A percentile compares a stretch with the other conserved stretches of the same genome.
Conservation (phyloP, 495 filamentous ascomycete species). For the Penicillium verhagenii region DNA sequence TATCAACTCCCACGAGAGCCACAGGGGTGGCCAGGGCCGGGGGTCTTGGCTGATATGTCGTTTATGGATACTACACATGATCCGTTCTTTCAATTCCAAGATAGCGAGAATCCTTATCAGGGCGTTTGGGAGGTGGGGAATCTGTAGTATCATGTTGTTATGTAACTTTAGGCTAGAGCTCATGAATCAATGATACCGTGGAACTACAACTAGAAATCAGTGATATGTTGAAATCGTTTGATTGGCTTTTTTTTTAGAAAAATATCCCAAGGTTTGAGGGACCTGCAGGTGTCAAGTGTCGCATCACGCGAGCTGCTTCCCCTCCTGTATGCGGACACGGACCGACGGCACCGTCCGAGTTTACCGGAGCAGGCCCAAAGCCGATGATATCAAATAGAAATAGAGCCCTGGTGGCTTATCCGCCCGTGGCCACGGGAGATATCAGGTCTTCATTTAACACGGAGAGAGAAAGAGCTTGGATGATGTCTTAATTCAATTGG, state of each 20-base stretch:
- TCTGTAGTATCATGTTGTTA: slow-evolving; percentile 12
- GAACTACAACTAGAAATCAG: no score
- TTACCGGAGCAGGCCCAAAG: neutral
- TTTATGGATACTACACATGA: slow-evolving; percentile 29
- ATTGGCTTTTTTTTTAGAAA: no score
- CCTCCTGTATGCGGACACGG: neutral
- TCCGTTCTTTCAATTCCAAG: slow-evolving; percentile 31
- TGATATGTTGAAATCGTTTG: neutral
- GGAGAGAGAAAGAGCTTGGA: no score
- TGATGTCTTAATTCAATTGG: no score
- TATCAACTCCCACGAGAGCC: slow-evolving; percentile 10
- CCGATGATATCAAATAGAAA: neutral
- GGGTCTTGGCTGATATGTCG: slow-evolving; percentile 31
- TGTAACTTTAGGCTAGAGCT: no score
- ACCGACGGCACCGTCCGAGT: neutral
- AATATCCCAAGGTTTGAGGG: no score
- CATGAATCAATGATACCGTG: no score
- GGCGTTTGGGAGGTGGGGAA: slow-evolving; percentile 31
- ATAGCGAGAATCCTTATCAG: slow-evolving; percentile 25
- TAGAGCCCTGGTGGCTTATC: no score
- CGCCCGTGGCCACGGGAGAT: no score
- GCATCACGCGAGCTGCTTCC: slow-evolving; percentile 1
- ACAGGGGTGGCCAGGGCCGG: slow-evolving; percentile 9
- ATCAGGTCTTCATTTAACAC: no score
- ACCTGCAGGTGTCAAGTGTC: neutral